phyloP scores from a whole-genome alignment of 23 red algal species.

The Gracilaria gracilis region DNA sequence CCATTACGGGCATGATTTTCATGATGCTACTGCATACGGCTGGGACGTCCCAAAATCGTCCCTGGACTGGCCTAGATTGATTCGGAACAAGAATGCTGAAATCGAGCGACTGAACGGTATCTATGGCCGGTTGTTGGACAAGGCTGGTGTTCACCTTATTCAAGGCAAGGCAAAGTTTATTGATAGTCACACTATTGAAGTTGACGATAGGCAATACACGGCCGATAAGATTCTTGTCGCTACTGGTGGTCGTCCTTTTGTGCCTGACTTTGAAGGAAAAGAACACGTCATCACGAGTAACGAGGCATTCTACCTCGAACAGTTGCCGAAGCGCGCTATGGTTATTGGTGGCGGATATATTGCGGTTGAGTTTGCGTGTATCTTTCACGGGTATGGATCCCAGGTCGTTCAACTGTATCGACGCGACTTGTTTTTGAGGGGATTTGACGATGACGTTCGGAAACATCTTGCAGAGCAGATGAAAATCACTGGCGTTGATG shows the following conservation, averaged over 20 bases:
- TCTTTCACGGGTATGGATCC: slow-evolving; percentile 91
- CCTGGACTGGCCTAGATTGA: slow-evolving; percentile 86
- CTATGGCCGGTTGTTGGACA: slow-evolving; percentile 82
- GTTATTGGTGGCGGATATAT: slow-evolving; percentile 98
- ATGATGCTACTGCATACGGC: slow-evolving; percentile 86
- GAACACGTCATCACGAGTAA: slow-evolving; percentile 90
- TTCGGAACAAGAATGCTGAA: slow-evolving; percentile 95
- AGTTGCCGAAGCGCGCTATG: slow-evolving; percentile 77
- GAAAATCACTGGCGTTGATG: slow-evolving; percentile 78
- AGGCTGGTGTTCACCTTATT: slow-evolving; percentile 81
- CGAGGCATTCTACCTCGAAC: slow-evolving; percentile 90
- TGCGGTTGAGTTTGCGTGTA: slow-evolving; percentile 96
- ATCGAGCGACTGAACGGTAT: slow-evolving; percentile 96
- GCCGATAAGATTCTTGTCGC: slow-evolving; percentile 93
- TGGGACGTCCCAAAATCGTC: slow-evolving; percentile 73
- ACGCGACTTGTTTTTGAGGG: slow-evolving; percentile 83
- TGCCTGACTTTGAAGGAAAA: slow-evolving; percentile 88
- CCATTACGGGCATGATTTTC: slow-evolving; percentile 86
- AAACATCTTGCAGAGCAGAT: slow-evolving; percentile 92
- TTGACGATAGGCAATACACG: slow-evolving; percentile 62
- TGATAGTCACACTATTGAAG: slow-evolving; percentile 89
- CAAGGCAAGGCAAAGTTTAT: slow-evolving; percentile 69
- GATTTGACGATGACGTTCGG: slow-evolving; percentile 95
- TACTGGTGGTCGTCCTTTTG: slow-evolving; percentile 80
- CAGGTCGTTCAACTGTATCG: slow-evolving; percentile 88